Evolutionary conservation across 495 filamentous ascomycete genomes (phyloP).

Genomic region (Penicillium bovifimosum): DNA sequence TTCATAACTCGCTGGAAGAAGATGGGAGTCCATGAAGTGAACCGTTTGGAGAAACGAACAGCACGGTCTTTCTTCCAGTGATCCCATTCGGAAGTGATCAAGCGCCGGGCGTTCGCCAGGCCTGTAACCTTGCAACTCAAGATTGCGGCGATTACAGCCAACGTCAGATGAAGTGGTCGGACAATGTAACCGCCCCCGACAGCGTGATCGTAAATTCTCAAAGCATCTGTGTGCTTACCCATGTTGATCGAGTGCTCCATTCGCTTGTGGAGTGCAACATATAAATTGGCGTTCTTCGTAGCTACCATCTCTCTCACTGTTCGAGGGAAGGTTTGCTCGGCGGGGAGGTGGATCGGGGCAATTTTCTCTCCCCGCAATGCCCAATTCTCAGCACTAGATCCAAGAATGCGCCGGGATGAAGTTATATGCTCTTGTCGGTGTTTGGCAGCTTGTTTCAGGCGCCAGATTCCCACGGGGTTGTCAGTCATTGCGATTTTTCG

Average conservation of each 20-base stretch:
- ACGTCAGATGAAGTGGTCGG: conserved; percentile 31
- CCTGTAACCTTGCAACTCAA: conserved; percentile 23
- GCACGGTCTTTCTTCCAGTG: conserved; percentile 8
- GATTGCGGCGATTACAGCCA: conserved; percentile 36
- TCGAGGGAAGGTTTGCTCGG: conserved; percentile 18
- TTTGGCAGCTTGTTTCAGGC: conserved; percentile 41
- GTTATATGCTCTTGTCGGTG: conserved; percentile 27
- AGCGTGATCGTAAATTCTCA: conserved; percentile 26
- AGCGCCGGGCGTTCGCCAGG: conserved; percentile 22
- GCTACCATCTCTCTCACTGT: conserved; percentile 24
- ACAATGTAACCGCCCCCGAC: conserved; percentile 22
- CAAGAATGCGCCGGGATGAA: conserved; percentile 35
- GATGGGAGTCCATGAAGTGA: conserved; percentile 23
- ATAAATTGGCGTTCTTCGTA: conserved; percentile 26
- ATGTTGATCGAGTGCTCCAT: conserved; percentile 36
- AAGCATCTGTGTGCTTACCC: conserved; percentile 28
- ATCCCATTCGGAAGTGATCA: conserved; percentile 31
- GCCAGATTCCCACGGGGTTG: conserved; percentile 38
- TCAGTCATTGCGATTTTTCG: conserved; percentile 31
- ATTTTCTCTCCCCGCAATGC: conserved; percentile 7
- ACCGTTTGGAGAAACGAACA: conserved; percentile 12
- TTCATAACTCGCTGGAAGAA: conserved; percentile 39
- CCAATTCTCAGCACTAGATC: conserved; percentile 16
- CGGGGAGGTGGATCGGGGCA: conserved; percentile 12
- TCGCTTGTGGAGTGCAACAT: conserved; percentile 31